Evolutionary conservation across 306 rosid genomes (phyloP), one percentile per base, ranked within the genome.

Genomic region (Luffa aegyptiaca): DNA sequence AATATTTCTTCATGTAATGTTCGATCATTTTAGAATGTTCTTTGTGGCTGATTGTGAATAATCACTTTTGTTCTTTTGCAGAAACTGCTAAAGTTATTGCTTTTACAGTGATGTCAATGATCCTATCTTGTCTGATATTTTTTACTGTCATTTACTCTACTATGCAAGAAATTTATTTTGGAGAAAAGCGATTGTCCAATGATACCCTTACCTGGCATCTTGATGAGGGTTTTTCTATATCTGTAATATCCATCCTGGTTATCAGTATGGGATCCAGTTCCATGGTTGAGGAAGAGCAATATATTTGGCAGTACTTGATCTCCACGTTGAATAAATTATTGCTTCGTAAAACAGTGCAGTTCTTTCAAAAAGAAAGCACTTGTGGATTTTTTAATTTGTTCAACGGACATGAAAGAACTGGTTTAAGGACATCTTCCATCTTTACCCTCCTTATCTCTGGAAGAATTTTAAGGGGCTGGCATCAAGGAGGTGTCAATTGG

Each of bases 401-500:
- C 71, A 36, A 82, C 74, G 89, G 79, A 83, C 86, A 79, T 35
- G 85, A 84, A 58, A 79, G 21, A 74, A 81, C 72, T 81, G 78
- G 85, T 81, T 75, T 75, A 65, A 89, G 81, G 75, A 68, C 84
- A 71, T 68, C 77, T 86, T 87, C 87, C 52, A 13, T 88, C 65
- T 81, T 76, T 75, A 84, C 92, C 88, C 81, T 90, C 84, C 86
- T 94, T 75, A 78, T 86, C 84, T 82, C 87, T 53, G 93, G 97
- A 83, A 94, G 98, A 87, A 84, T 91, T 83, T 92, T 94, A 88
- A 91, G 91, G 86, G 97, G 93, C 75, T 94, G 98, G 98, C 97
- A 92, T 86, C 97, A 90, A 90, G 98, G 97, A 77, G 97, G 98
- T 26, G 94, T 94, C 80, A 94, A 94, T 86, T 92, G 96, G 96